A percentile compares a stretch with the other conserved stretches of the same genome.
Conservation (phyloP, 129 eudicot genomes). For the Artemisia tridentata region DNA sequence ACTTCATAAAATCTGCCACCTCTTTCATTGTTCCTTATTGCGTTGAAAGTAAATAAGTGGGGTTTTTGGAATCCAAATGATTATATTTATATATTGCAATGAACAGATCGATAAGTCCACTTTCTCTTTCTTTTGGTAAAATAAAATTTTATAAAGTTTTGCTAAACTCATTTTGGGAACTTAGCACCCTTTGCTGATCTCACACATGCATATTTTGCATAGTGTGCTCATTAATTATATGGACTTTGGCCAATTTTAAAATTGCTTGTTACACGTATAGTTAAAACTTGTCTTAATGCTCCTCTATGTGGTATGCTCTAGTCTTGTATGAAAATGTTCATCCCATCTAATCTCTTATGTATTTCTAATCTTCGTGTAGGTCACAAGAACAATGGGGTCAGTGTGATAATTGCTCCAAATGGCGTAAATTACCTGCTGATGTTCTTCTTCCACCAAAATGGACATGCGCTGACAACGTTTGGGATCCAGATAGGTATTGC, state of each 20-base stretch:
- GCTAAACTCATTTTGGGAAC: neutral
- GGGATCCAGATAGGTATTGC: conserved; percentile 73
- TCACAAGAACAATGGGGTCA: conserved; percentile 89
- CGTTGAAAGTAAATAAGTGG: neutral
- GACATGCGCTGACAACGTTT: conserved; percentile 77
- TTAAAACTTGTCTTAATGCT: neutral
- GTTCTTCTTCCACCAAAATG: conserved; percentile 85
- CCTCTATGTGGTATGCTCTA: neutral
- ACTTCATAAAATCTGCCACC: too few relatives aligned
- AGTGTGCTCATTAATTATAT: conserved; percentile 12
- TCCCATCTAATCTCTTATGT: neutral
- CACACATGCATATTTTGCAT: neutral
- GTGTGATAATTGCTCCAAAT: conserved; percentile 85
- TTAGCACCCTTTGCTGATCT: neutral
- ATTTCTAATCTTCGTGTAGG: conserved; percentile 32
- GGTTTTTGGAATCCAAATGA: neutral
- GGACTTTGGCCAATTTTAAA: conserved; percentile 3
- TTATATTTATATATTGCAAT: neutral
- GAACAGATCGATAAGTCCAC: conserved; percentile 8
- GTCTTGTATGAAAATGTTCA: neutral
- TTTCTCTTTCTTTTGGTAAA: neutral
- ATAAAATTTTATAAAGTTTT: neutral
- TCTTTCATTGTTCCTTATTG: neutral
- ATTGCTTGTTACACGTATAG: neutral
- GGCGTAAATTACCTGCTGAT: conserved; percentile 79